Evolutionary conservation across 768 basidiomycete species (phyloP), one percentile per base, ranked within the genome.

Genomic region (Clathrus columnatus): DNA sequence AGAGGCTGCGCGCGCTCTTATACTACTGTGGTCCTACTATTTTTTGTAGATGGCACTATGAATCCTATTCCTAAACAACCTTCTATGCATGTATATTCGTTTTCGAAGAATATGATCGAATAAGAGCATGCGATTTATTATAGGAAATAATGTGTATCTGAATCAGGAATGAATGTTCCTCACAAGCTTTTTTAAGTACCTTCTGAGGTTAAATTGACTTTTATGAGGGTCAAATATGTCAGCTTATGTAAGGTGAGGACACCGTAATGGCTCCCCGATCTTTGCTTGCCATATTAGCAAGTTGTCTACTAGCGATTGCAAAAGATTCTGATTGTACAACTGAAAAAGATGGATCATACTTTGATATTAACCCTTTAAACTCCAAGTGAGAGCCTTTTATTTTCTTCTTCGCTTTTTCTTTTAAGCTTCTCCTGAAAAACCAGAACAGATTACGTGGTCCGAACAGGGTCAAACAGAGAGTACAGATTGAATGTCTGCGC

Each of bases 401-500:
- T 45, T 21, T 49, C 29, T 20, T 20, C 11, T 18, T 10, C 30
- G 36, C 30, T 18, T 21, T 27, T 17, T 30, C 10, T 16, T 23
- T 17, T 23, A 16, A 23, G n/a, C 21, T 44, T 48, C 26, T 64
- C 27, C 45, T 30, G 16, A 10, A 26, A n/a, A 49, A 46, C 64
- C 28, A 89, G 86, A 59, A 79, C 78, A 61, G 86, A 90, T 67
- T 84, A 85, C 62, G 67, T 76, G 54, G 67, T 84, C 46, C 67
- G 68, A 47, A 79, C 81, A 0, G 68, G 73, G 1, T 72, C 68
- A 17, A 78, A 77, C 26, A 60, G 27, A 42, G 60, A 70, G 2
- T 73, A 82, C 51, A 69, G 70, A n/a, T 63, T 90, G 17, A 89
- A 87, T 60, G 76, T 84, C 0, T 91, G 88, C 66, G 75, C 74